Percentiles rank a stretch among this genome's conserved stretches.
Conservation (phyloP, 495 filamentous ascomycete species). For the Aspergillus ellipticus region DNA sequence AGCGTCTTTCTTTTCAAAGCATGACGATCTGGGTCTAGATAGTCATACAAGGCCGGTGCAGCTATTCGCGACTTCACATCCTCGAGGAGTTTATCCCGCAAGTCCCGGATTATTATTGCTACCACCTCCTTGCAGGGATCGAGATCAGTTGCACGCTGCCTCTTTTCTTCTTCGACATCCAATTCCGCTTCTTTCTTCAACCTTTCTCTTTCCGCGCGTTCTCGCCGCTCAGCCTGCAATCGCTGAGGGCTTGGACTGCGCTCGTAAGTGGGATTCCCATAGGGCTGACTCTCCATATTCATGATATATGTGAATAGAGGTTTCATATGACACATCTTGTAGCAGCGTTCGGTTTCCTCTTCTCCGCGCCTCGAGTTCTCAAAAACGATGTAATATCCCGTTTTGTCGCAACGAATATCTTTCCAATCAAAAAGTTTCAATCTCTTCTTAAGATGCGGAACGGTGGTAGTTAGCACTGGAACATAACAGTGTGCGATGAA, state of each 20-base stretch:
- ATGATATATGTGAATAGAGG: constrained; percentile 88
- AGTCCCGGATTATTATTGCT: constrained; percentile 71
- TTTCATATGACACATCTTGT: constrained; percentile 64
- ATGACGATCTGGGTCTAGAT: constrained; percentile 79
- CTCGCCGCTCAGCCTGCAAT: constrained; percentile 48
- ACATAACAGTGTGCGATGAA: constrained; percentile 84
- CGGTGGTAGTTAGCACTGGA: constrained; percentile 77
- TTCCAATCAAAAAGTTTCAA: constrained; percentile 74
- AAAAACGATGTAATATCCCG: constrained; percentile 89
- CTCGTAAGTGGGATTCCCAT: constrained; percentile 65
- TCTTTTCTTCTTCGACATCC: constrained; percentile 83
- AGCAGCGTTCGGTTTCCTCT: constrained; percentile 74
- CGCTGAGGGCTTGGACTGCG: constrained; percentile 58
- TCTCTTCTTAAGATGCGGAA: constrained; percentile 82
- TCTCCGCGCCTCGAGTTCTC: constrained; percentile 70
- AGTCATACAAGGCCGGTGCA: constrained; percentile 74
- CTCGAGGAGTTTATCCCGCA: constrained; percentile 77
- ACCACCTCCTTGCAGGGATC: constrained; percentile 83
- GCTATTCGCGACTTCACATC: constrained; percentile 83
- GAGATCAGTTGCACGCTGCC: constrained; percentile 72
- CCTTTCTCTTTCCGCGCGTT: constrained; percentile 51
- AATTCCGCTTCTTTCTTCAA: constrained; percentile 66
- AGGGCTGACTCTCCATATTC: constrained; percentile 79
- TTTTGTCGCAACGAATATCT: constrained; percentile 73
- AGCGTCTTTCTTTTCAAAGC: constrained; percentile 67